Base-by-base conservation (phyloP, 2,329 filamentous ascomycete species). In the Alternaria triticina region DNA sequence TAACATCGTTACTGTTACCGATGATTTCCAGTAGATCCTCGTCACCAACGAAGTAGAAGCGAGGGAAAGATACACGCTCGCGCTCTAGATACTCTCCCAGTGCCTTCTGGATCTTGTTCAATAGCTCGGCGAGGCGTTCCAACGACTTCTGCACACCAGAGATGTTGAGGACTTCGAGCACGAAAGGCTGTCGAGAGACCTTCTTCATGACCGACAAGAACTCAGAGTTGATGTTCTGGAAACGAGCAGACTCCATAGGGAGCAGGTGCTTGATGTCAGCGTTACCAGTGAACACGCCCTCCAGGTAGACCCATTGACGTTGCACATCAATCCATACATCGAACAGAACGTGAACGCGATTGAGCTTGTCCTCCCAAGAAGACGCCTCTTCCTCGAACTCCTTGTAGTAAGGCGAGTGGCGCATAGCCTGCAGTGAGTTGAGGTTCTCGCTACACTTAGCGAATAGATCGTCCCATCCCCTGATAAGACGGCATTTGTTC, bases 261-360 rank as follows among this genome's bases (percentile, higher is more conserved):
- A 99, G 87, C 55, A 99, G 85, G 79, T 98, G 95, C 82, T 98
- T 99, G 85, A 99, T 99, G 76, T 99, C 96, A 43, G 93, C 95
- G 77, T 99, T 99, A 62, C 96, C 96, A 1, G 95, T 97, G 78
- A 99, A 99, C 33, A 99, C 96, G 70, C 96, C 96, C 82, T 99
- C 96, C 6, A 99, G 88, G 79, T 99, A 99, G 8, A 99, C 96
- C 96, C 96, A 99, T 82, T 99, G 96, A 65, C 96, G 91, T 80
- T 99, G 96, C n/a, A 99, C 96, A 81, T 99, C 96, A 73, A 99
- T 99, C 96, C 96, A 99, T 15, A 99, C 94, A 79, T 99, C 96
- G 75, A 99, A 99, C 10, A 99, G 87, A 15, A 99, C 93, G 77
- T 99, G 96, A 3, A 99, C 94, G 49, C 96, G 90, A 79, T 98